Evolutionary conservation across 140 eudicot species (phyloP).

Genomic region (Bidens hawaiensis): DNA sequence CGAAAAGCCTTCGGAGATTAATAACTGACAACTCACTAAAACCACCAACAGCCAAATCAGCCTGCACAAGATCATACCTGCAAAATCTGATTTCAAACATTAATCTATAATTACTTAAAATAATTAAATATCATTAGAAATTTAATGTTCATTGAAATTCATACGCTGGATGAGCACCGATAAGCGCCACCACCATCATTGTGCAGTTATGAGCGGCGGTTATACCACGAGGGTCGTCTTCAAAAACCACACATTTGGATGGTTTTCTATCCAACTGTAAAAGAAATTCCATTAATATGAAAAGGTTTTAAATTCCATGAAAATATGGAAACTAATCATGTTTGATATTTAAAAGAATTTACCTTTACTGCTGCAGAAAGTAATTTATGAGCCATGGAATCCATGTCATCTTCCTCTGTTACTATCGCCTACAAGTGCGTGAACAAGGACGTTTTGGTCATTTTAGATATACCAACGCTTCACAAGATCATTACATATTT

Average conservation of each 20-base stretch:
- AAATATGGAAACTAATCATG: background rate
- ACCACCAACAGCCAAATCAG: slow-evolving; percentile 85
- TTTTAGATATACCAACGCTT: background rate
- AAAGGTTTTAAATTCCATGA: background rate
- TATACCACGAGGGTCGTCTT: slow-evolving; percentile 88
- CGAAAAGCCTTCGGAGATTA: slow-evolving; percentile 75
- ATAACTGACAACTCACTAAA: slow-evolving; percentile 84
- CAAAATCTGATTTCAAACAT: slow-evolving; percentile 20
- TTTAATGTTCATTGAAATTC: slow-evolving; percentile 1
- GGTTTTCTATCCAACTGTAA: slow-evolving; percentile 92
- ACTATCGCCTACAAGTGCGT: slow-evolving; percentile 62
- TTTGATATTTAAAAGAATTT: background rate
- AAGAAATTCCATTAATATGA: background rate
- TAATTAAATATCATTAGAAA: background rate
- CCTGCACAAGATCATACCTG: slow-evolving; percentile 87
- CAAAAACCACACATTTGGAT: slow-evolving; percentile 87
- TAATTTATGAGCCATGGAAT: slow-evolving; percentile 82
- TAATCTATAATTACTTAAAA: background rate
- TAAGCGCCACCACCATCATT: slow-evolving; percentile 86
- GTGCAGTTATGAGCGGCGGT: no score
- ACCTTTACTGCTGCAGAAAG: no score
- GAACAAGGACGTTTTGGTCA: slow-evolving; percentile 4
- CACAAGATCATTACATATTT: background rate
- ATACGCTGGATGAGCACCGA: slow-evolving; percentile 95
- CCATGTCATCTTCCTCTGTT: slow-evolving; percentile 93